Percentiles rank a stretch among this genome's conserved stretches.
Conservation (phyloP, 495 filamentous ascomycete genomes). For the Diplogelasinospora grovesii region DNA sequence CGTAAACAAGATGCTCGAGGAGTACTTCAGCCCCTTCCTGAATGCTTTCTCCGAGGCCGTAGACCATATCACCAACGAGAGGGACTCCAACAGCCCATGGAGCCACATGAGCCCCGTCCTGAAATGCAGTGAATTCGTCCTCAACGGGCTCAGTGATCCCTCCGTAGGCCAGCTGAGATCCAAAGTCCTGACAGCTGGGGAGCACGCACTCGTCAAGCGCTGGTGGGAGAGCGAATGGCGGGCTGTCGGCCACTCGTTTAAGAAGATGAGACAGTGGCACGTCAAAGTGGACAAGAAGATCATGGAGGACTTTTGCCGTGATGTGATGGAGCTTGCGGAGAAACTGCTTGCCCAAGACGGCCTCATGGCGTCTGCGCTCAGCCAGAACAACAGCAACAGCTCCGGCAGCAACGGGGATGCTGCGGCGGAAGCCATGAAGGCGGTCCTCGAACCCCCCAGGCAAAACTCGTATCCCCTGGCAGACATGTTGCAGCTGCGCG, state of each 20-base stretch:
- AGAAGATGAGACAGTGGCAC: conserved; percentile 74
- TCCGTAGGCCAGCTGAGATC: conserved; percentile 72
- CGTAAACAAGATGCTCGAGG: conserved; percentile 59
- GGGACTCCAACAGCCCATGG: conserved; percentile 48
- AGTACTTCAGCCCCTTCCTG: conserved; percentile 44
- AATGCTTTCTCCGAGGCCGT: conserved; percentile 31
- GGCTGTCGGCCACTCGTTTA: conserved; percentile 71
- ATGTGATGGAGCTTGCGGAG: conserved; percentile 89
- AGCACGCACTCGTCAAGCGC: conserved; percentile 55
- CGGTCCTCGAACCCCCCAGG: conserved; percentile 55
- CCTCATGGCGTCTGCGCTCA: conserved; percentile 64
- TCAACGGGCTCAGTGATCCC: conserved; percentile 76
- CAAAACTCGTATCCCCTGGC: conserved; percentile 59
- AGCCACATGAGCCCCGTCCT: conserved; percentile 63
- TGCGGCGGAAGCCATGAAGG: conserved; percentile 40
- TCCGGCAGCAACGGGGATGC: conserved; percentile 37
- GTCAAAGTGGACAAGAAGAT: conserved; percentile 57
- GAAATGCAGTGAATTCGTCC: conserved; percentile 65
- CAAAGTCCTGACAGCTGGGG: conserved; percentile 49
- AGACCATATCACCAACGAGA: conserved; percentile 45
- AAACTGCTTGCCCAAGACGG: conserved; percentile 74
- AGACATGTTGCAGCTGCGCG: conserved; percentile 77
- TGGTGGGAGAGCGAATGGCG: conserved; percentile 85
- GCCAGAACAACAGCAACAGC: conserved; percentile 34
- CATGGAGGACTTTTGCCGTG: conserved; percentile 88